These are phyloP conservation scores for Sclerotiophoma versabilis DNA, from an alignment of 2,329 filamentous ascomycete genomes.

Conservation along the genomic window DNA sequence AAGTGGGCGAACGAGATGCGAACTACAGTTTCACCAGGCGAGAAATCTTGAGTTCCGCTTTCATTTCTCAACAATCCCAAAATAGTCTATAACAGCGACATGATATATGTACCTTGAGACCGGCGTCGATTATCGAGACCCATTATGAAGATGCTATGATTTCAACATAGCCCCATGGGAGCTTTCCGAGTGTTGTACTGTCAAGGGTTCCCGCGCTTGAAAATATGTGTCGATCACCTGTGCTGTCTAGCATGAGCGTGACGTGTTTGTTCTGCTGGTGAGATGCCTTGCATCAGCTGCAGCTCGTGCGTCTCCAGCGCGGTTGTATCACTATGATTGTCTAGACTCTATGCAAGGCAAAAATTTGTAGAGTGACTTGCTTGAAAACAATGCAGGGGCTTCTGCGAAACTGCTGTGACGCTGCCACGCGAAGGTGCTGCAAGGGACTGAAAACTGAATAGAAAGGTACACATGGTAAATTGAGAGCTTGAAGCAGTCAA, in stretches of 20 bases:
- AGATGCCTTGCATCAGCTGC: conserved; percentile 5
- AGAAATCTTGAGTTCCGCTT: not conserved
- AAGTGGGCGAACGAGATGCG: not conserved
- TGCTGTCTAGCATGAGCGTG: not conserved
- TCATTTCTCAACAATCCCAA: not conserved
- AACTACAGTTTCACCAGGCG: not conserved
- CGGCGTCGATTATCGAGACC: too few species aligned
- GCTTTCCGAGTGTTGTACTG: too few species aligned
- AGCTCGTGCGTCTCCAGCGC: conserved; percentile 3
- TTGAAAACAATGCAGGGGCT: not conserved
- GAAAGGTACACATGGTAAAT: not conserved
- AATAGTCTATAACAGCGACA: not conserved
- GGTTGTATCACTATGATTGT: not conserved
- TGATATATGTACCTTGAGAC: not conserved
- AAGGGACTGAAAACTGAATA: not conserved
- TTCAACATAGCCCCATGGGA: too few species aligned
- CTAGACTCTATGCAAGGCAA: conserved; percentile 6
- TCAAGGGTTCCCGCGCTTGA: not conserved
- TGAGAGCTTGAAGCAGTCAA: not conserved
- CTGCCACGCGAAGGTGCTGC: not conserved
- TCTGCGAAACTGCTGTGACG: not conserved
- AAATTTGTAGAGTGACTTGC: not conserved
- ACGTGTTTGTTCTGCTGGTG: not conserved
- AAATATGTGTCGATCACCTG: not conserved
- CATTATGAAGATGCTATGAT: too few species aligned